These are phyloP conservation scores for Fusarium nodosum DNA, from an alignment of 2,329 filamentous ascomycete species.

Conservation along the genomic window DNA sequence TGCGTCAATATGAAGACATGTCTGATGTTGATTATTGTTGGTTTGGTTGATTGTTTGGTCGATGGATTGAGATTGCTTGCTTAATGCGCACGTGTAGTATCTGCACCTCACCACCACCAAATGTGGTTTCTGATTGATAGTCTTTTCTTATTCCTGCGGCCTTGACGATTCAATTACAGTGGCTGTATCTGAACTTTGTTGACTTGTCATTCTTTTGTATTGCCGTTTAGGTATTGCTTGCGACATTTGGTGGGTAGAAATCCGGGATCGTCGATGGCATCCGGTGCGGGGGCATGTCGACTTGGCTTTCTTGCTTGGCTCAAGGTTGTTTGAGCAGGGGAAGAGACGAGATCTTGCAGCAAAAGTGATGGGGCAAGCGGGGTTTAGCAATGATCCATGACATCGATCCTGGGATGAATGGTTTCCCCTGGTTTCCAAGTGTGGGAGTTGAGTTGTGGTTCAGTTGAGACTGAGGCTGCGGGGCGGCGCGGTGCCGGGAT, in stretches of 20 bases:
- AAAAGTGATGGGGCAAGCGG: conserved; percentile 1
- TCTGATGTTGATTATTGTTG: conserved; percentile 28
- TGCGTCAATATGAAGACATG: conserved; percentile 33
- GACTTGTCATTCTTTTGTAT: conserved; percentile 34
- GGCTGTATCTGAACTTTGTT: conserved; percentile 11
- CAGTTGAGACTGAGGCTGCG: conserved; percentile 33
- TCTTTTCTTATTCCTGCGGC: neutral
- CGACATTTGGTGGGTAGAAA: conserved; percentile 27
- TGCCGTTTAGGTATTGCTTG: conserved; percentile 36
- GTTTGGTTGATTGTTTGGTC: conserved; percentile 16
- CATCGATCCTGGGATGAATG: conserved; percentile 27
- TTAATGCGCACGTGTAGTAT: conserved; percentile 30
- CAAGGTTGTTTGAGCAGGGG: conserved; percentile 21
- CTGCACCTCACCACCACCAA: conserved; percentile 23
- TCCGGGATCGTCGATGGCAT: conserved; percentile 39
- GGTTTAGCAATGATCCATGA: conserved; percentile 28
- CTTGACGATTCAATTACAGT: conserved; percentile 22
- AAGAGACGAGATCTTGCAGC: conserved; percentile 41
- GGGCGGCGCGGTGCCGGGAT: conserved; percentile 13
- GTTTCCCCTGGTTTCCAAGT: conserved; percentile 21
- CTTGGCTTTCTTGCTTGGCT: conserved; percentile 21
- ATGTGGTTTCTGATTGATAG: conserved; percentile 7
- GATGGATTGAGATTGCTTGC: conserved; percentile 31
- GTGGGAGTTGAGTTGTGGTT: conserved; percentile 7
- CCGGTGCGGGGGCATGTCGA: conserved; percentile 32